Evolutionary conservation across 1,139 yeast species (phyloP).

Genomic region (Saccharomyces hybrid): DNA sequence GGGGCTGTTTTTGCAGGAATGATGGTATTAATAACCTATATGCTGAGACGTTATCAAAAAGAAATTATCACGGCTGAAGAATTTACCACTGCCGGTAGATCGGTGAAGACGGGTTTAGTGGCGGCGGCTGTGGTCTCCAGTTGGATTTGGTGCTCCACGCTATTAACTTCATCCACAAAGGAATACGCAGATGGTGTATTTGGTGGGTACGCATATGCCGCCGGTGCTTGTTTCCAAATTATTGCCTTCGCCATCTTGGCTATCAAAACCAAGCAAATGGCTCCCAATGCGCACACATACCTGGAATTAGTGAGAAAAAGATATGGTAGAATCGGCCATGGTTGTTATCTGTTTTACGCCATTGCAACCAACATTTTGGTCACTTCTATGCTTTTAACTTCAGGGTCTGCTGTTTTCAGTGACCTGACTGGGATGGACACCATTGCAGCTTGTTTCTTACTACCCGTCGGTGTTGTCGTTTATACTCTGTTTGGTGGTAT

Average conservation of each 20-base stretch:
- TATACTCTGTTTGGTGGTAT: slow-evolving; percentile 86
- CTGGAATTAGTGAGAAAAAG: slow-evolving; percentile 60
- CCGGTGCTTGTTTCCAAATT: slow-evolving; percentile 67
- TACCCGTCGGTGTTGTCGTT: slow-evolving; percentile 75
- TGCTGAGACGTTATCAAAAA: slow-evolving; percentile 64
- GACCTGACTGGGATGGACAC: slow-evolving; percentile 78
- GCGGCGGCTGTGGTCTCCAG: slow-evolving; percentile 83
- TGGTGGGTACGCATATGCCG: slow-evolving; percentile 68
- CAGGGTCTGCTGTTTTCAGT: slow-evolving; percentile 73
- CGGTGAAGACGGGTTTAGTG: slow-evolving; percentile 72
- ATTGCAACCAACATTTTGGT: slow-evolving; percentile 80
- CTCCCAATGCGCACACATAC: slow-evolving; percentile 72
- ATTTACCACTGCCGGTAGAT: slow-evolving; percentile 80
- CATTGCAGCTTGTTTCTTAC: slow-evolving; percentile 70
- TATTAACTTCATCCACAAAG: slow-evolving; percentile 69
- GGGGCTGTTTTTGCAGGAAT: slow-evolving; percentile 75
- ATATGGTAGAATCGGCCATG: slow-evolving; percentile 62
- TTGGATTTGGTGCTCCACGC: slow-evolving; percentile 93
- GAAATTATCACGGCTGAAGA: slow-evolving; percentile 86
- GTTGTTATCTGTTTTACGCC: slow-evolving; percentile 66
- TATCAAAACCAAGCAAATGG: slow-evolving; percentile 61
- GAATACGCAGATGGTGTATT: slow-evolving; percentile 70
- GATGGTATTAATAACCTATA: slow-evolving; percentile 66
- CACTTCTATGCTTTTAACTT: slow-evolving; percentile 79
- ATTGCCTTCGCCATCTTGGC: slow-evolving; percentile 67